phyloP scores from a whole-genome alignment of 352 stramenopile genomes.

The Phytophthora foliorum region DNA sequence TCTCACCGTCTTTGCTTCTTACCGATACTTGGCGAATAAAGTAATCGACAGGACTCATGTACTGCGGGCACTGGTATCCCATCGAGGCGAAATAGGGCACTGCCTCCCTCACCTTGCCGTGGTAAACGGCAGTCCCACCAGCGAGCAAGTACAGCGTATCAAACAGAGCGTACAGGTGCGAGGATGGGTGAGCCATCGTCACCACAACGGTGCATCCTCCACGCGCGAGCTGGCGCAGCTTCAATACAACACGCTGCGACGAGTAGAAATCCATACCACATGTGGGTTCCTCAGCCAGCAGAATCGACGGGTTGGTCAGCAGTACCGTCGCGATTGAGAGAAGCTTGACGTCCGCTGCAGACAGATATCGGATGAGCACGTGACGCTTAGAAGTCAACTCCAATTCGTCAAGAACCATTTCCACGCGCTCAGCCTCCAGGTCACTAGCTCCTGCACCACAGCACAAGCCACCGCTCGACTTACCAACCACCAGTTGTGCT shows the following conservation, averaged over 20 bases:
- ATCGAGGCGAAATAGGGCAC: slow-evolving; percentile 68
- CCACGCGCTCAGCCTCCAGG: slow-evolving; percentile 31
- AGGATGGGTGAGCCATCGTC: slow-evolving; percentile 90
- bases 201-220: slow-evolving; percentile 89
- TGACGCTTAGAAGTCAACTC: slow-evolving; percentile 35
- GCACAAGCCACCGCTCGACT: slow-evolving; percentile 19
- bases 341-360: slow-evolving; percentile 71
- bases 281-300: slow-evolving; percentile 91
- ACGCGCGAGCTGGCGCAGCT: slow-evolving; percentile 79
- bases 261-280: slow-evolving; percentile 70
- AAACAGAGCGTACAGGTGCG: slow-evolving; percentile 63
- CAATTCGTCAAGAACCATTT: slow-evolving; percentile 42
- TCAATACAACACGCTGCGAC: slow-evolving; percentile 55
- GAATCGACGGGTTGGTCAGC: slow-evolving; percentile 76
- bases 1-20: slow-evolving; percentile 44
- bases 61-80: slow-evolving; percentile 63
- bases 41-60: slow-evolving; percentile 72
- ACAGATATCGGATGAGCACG: slow-evolving; percentile 42
- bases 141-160: slow-evolving; percentile 69
- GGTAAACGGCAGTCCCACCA: slow-evolving; percentile 61
- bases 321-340: slow-evolving; percentile 88
- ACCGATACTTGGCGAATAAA: slow-evolving; percentile 66
- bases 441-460: slow-evolving; percentile 20
- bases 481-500: slow-evolving; percentile 27
- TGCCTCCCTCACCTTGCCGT: slow-evolving; percentile 56